Conservation (phyloP, 352 stramenopile species). For the Elongisporangium prolatum region DNA sequence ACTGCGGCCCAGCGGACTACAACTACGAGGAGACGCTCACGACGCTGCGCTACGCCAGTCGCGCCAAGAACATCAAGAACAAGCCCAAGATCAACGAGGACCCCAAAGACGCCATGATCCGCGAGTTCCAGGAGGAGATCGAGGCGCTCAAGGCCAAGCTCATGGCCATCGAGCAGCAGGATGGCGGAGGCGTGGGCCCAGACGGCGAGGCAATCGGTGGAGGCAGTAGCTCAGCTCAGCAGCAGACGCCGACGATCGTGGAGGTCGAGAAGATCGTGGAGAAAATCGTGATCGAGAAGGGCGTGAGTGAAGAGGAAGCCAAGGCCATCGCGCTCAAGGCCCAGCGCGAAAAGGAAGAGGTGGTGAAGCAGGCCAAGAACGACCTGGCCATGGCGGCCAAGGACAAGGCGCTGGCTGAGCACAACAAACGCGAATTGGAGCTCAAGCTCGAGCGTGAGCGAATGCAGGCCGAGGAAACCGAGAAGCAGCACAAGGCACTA, state of each 20-base stretch:
- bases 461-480: constrained; percentile 63
- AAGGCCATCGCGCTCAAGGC: constrained; percentile 65
- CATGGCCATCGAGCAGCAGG: constrained; percentile 43
- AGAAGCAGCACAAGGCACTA: constrained; percentile 69
- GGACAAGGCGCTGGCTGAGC: constrained; percentile 77
- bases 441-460: constrained; percentile 86
- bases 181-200: not conserved
- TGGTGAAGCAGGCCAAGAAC: constrained; percentile 62
- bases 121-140: constrained; percentile 89
- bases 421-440: constrained; percentile 85
- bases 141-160: constrained; percentile 87
- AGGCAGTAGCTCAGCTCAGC: constrained; percentile 6
- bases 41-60: constrained; percentile 95
- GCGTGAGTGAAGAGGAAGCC: constrained; percentile 74
- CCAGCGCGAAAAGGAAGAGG: constrained; percentile 72
- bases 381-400: constrained; percentile 69
- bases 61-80: constrained; percentile 97
- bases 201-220: constrained; percentile 1
- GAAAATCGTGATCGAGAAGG: constrained; percentile 79
- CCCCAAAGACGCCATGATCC: constrained; percentile 88
- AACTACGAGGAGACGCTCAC: constrained; percentile 96
- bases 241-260: constrained; percentile 33
- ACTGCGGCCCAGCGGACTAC: constrained; percentile 91
- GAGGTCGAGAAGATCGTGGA: constrained; percentile 85
- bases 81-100: constrained; percentile 95